Evolutionary conservation across 257 asterid genomes (phyloP).

Genomic region (Lithospermum erythrorhizon): DNA sequence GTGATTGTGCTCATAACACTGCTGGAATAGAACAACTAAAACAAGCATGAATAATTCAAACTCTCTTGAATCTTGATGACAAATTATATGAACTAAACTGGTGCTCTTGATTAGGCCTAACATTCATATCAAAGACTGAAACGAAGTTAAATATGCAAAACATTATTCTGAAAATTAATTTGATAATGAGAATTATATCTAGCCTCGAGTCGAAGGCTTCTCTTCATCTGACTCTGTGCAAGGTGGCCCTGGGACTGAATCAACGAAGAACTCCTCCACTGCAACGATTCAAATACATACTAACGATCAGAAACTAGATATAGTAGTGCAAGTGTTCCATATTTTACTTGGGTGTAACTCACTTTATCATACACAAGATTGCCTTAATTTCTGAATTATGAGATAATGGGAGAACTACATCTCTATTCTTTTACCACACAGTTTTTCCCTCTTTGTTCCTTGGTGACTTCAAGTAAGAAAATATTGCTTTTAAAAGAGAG

Average conservation of each 20-base stretch:
- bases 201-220: conserved; percentile 36
- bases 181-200: background rate
- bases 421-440: too few relatives aligned
- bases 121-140: background rate
- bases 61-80: background rate
- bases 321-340: too few relatives aligned
- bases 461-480: too few relatives aligned
- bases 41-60: background rate
- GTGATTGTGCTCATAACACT: background rate
- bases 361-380: too few relatives aligned
- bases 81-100: too few relatives aligned
- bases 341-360: too few relatives aligned
- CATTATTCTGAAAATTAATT: background rate
- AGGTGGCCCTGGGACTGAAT: conserved; percentile 57
- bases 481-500: too few relatives aligned
- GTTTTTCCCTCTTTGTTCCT: too few relatives aligned
- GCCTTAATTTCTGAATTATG: too few relatives aligned
- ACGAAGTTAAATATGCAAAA: conserved; percentile 1
- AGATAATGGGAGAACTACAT: conserved; percentile 2
- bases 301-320: background rate
- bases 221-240: conserved; percentile 79
- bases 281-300: conserved; percentile 19
- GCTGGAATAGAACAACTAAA: too few relatives aligned
- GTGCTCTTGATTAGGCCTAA: background rate
- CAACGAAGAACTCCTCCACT: conserved; percentile 95